Conservation (phyloP, 2,329 filamentous ascomycete genomes). For the Cordyceps tenuipes region DNA sequence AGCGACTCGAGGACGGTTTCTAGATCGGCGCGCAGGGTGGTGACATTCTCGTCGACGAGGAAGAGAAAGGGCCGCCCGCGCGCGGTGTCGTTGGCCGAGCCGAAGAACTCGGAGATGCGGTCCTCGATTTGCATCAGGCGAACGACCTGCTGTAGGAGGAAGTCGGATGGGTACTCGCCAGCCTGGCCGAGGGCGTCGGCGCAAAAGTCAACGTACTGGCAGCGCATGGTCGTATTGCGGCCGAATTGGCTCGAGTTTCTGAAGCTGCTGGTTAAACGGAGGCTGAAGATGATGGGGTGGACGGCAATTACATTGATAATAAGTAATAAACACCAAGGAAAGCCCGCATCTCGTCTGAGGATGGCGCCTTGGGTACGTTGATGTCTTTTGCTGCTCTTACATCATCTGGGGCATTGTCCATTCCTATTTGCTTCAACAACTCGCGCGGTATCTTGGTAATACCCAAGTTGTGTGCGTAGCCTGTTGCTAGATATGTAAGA, state of each 20-base stretch:
- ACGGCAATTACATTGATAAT: slow-evolving; percentile 27
- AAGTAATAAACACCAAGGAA: slow-evolving; percentile 33
- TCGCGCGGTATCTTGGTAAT: slow-evolving; percentile 20
- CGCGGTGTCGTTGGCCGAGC: slow-evolving; percentile 22
- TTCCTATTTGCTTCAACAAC: slow-evolving; percentile 11
- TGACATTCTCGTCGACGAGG: slow-evolving; percentile 26
- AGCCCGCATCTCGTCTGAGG: slow-evolving; percentile 29
- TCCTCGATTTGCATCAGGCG: slow-evolving; percentile 29
- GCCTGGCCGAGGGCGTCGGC: slow-evolving; percentile 22
- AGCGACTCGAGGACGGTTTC: slow-evolving; percentile 25
- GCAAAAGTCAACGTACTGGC: slow-evolving; percentile 26
- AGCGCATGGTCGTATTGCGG: slow-evolving; percentile 24
- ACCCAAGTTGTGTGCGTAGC: slow-evolving; percentile 33
- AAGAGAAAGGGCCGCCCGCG: slow-evolving; percentile 22
- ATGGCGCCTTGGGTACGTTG: slow-evolving; percentile 18
- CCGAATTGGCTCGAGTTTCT: slow-evolving; percentile 31
- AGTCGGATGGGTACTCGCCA: slow-evolving; percentile 22
- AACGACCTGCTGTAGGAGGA: slow-evolving; percentile 25
- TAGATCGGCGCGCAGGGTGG: slow-evolving; percentile 25
- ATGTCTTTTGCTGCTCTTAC: slow-evolving; percentile 15
- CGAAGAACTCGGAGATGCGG: slow-evolving; percentile 25
- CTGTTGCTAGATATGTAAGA: slow-evolving; percentile 32
- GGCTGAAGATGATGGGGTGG: too few species aligned
- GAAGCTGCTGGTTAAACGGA: not conserved
- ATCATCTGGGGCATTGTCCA: slow-evolving; percentile 10